Evolutionary conservation across 176 grass and related monocot species (phyloP).

Genomic region (Rhynchospora pubera): DNA sequence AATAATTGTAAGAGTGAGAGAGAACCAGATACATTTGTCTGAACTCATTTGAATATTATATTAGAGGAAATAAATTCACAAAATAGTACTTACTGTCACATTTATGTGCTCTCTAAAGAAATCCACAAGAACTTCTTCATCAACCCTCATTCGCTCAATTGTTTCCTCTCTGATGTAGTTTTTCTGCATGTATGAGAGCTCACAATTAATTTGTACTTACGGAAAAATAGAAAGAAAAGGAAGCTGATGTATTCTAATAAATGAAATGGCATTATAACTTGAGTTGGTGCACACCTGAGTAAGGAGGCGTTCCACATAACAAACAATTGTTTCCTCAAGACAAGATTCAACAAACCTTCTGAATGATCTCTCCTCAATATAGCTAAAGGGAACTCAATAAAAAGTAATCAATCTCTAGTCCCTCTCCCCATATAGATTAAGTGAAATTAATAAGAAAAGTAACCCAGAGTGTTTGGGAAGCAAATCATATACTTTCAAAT

Average conservation of each 20-base stretch:
- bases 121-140: constrained; percentile 98
- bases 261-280: background rate
- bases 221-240: background rate
- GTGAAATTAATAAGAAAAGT: constrained; percentile 14
- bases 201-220: background rate
- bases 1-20: background rate
- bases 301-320: constrained; percentile 90
- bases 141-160: constrained; percentile 87
- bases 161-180: constrained; percentile 76
- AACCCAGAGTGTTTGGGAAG: background rate
- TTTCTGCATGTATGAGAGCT: constrained; percentile 44
- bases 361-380: constrained; percentile 94
- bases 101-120: constrained; percentile 89
- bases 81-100: constrained; percentile 73
- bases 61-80: background rate
- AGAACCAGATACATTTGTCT: background rate
- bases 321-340: constrained; percentile 89
- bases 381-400: constrained; percentile 36
- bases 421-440: background rate
- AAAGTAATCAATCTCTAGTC: background rate
- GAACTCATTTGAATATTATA: background rate
- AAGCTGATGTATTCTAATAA: background rate
- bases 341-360: constrained; percentile 98
- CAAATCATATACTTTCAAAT: constrained; percentile 11
- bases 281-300: constrained; percentile 50